A percentile compares a stretch with the other conserved stretches of the same genome.
phyloP scores from a whole-genome alignment of 192 early-diverging fungal species.

The Backusella tuberculispora region DNA sequence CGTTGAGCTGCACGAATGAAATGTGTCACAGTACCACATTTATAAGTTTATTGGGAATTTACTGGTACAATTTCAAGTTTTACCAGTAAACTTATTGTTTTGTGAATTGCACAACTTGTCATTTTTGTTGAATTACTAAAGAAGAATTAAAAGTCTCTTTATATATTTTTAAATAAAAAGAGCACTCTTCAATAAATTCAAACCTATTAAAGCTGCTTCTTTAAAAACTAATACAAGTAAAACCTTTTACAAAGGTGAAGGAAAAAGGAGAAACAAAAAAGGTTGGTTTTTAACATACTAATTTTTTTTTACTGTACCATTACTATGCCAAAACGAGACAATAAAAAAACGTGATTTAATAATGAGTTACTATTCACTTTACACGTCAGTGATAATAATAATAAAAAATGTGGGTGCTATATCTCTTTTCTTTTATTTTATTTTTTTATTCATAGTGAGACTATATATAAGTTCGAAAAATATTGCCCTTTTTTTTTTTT shows the following conservation, averaged over 20 bases:
- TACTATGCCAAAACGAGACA: conserved; percentile 9
- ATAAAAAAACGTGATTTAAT: conserved; percentile 11
- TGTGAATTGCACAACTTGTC: background rate
- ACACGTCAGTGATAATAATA: background rate
- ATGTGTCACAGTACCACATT: conserved; percentile 9
- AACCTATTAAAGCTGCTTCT: background rate
- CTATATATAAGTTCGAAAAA: background rate
- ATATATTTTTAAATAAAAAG: background rate
- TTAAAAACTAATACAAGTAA: background rate
- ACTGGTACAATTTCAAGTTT: conserved; percentile 9
- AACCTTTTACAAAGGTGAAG: background rate
- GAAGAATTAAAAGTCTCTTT: background rate
- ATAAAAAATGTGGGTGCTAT: background rate
- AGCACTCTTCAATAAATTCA: background rate
- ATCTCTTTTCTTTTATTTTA: background rate
- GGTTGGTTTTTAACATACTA: conserved; percentile 10
- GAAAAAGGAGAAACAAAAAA: background rate
- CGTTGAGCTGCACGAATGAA: conserved; percentile 17
- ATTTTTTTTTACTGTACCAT: background rate
- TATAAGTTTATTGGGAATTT: conserved; percentile 14
- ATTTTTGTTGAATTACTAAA: background rate
- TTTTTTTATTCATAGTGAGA: background rate
- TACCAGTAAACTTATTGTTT: background rate
- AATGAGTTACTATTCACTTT: background rate
- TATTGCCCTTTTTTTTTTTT: background rate